Evolutionary conservation across 2,329 filamentous ascomycete species (phyloP), one percentile per base, ranked within the genome.

Genomic region (Nothophoma quercina): DNA sequence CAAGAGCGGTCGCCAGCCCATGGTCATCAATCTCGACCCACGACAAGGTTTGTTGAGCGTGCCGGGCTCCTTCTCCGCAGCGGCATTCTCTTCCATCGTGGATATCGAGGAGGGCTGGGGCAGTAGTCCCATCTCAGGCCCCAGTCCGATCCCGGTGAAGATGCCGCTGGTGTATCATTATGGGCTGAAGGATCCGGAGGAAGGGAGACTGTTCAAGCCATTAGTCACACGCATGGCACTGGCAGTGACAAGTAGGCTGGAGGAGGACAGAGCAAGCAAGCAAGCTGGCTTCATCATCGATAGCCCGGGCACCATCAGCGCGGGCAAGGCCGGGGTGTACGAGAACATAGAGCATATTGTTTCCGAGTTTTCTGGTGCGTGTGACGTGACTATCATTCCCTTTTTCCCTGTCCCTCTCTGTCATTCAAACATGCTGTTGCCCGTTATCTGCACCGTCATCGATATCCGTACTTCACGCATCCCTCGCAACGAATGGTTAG

Each of bases 31-130:
- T 65, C 79, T 93, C 28, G 91, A 98, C 68, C 88, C 92, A 2
- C 83, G 84, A 56, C 91, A 98, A 77, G 78, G 79, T 36, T 70
- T 81, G 58, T 71, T 81, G 19, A 76, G 73, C 22, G 74, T 79
- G 9, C 77, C 95, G 0, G 93, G 93, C 0, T 93, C 90, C 26
- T 73, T 99, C 60, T 93, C 89, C 43, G 91, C 93, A 0, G 88
- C 89, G n/a, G 90, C 91, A 4, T 92, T 96, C 69, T 89, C 89
- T 8, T 91, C 89, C 0, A 85, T 96, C 64, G 85, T 98, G 77
- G 93, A 98, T 73, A 83, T 96, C 1, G 90, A 93, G 66, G 88
- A 91, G 56, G 91, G 90, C 7, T 97, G 92, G 87, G 95, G 95
- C 8, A 91, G 85, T 61, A 93, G 91, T 63, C 93, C 93, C 0